Percentiles rank a stretch among this genome's conserved stretches.
phyloP scores from a whole-genome alignment of 1,139 yeast species.

The Debaryomyces nepalensis region DNA sequence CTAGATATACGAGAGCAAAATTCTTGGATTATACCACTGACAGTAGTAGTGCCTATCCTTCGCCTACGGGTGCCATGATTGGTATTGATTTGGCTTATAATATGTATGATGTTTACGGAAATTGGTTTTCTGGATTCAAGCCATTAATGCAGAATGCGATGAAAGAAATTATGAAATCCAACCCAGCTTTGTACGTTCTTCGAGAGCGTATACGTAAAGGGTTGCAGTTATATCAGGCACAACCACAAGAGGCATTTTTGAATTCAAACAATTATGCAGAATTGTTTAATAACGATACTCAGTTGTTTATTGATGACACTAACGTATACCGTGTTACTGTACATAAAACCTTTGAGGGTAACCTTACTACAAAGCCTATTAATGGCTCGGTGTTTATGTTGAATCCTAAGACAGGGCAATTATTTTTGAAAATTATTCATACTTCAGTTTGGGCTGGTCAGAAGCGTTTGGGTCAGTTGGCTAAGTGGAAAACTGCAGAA shows the following conservation, averaged over 20 bases:
- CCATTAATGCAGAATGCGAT: constrained; percentile 89
- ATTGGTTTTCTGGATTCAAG: constrained; percentile 96
- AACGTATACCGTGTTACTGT: constrained; percentile 94
- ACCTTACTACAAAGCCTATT: constrained; percentile 87
- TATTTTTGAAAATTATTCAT: constrained; percentile 86
- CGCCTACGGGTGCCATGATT: constrained; percentile 89
- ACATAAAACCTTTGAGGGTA: constrained; percentile 92
- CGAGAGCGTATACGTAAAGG: constrained; percentile 95
- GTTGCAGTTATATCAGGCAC: constrained; percentile 88
- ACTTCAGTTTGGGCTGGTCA: constrained; percentile 98
- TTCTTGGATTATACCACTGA: constrained; percentile 92
- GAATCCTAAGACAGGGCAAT: constrained; percentile 88
- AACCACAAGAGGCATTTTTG: constrained; percentile 89
- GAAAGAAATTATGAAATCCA: constrained; percentile 92
- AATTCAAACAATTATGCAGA: constrained; percentile 91
- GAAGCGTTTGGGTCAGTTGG: constrained; percentile 88
- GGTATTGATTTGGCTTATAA: constrained; percentile 95
- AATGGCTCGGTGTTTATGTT: constrained; percentile 92
- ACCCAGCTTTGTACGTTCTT: constrained; percentile 89
- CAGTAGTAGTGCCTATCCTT: constrained; percentile 82
- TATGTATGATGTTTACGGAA: constrained; percentile 95
- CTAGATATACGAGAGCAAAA: constrained; percentile 91
- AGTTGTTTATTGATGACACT: constrained; percentile 87
- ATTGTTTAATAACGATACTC: constrained; percentile 80
- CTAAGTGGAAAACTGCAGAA: constrained; percentile 98